Evolutionary conservation across 2,329 filamentous ascomycete genomes (phyloP), one percentile per base, ranked within the genome.

Genomic region (Thelonectria rubi): DNA sequence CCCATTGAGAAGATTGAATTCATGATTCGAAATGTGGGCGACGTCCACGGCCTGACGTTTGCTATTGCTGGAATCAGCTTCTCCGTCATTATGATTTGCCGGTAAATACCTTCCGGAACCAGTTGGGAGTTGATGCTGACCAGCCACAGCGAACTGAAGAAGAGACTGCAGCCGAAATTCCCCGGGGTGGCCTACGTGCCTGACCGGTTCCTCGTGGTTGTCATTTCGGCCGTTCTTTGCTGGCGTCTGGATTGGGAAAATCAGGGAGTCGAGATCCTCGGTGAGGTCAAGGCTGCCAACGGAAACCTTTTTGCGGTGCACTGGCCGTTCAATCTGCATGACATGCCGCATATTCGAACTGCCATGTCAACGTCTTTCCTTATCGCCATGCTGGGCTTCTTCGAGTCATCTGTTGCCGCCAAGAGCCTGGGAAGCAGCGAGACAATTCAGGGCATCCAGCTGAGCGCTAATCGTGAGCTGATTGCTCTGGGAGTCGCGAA

Each of bases 361-460:
- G 91, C 93, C 39, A 91, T 98, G 84, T 90, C 92, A 53, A 98
- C 95, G 0, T 91, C 93, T 0, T 97, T 99, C 72, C 83, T 98
- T 55, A 97, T 99, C 66, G 93, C 94, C 1, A 83, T 99, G 21
- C 88, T 99, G 0, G 95, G 95, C n/a, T 99, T 99, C 78, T 99
- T 99, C 71, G 95, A 99, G 77, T 97, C 93, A 3, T 97, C 93
- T 0, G 93, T 99, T 12, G 95, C 95, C 1, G 95, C 95, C 37
- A 98, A 98, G 78, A 94, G 92, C 64, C 80, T 99, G 3, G 91
- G 91, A 7, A 86, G 86, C 43, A 82, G 81, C 52, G 86, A 90
- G 65, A 87, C 87, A 10, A 89, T 97, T 32, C 86, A 91, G 62
- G 91, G 88, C 32, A 92, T 97, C 74, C 87, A 91, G 54, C 82